These are phyloP conservation scores for Coemansia sp. DNA, from an alignment of 192 early-diverging fungal genomes.

Conservation along the genomic window DNA sequence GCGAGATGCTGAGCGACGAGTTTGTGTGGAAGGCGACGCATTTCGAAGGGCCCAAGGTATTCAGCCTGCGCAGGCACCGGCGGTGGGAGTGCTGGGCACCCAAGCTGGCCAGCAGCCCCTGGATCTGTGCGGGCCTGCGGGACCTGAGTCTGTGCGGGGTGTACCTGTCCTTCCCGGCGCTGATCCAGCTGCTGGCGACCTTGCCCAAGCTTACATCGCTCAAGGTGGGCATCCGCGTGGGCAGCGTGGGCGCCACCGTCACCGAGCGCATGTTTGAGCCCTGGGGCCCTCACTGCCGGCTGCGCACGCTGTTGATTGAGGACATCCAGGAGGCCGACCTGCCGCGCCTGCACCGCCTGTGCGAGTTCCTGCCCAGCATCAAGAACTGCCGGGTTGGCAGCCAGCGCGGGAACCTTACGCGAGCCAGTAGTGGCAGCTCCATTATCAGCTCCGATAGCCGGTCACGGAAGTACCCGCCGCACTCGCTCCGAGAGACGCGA, in stretches of 20 bases:
- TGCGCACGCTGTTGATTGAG: constrained; percentile 39
- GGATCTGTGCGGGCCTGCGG: constrained; percentile 26
- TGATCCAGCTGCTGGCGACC: constrained; percentile 46
- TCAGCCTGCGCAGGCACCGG: constrained; percentile 38
- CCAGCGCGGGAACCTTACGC: too few relatives aligned
- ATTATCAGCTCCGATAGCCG: neutral
- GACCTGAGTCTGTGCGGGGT: constrained; percentile 45
- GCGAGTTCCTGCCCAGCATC: constrained; percentile 48
- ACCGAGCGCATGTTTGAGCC: constrained; percentile 47
- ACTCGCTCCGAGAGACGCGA: neutral
- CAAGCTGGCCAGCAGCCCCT: constrained; percentile 49
- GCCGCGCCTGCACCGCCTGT: constrained; percentile 36
- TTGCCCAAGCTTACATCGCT: constrained; percentile 31
- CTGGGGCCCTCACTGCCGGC: constrained; percentile 43
- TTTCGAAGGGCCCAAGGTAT: constrained; percentile 40
- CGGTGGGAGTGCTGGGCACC: constrained; percentile 49
- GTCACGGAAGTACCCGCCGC: neutral
- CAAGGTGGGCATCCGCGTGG: constrained; percentile 35
- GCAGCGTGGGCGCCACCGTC: constrained; percentile 32
- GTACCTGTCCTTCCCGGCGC: constrained; percentile 43
- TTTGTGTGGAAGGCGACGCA: constrained; percentile 46
- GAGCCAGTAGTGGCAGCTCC: too few relatives aligned
- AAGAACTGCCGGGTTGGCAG: constrained; percentile 38
- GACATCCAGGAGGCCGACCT: constrained; percentile 44
- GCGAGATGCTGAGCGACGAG: constrained; percentile 48